A percentile compares a stretch with the other conserved stretches of the same genome.
phyloP scores from a whole-genome alignment of 768 basidiomycete species.

The Crepidotus variabilis region DNA sequence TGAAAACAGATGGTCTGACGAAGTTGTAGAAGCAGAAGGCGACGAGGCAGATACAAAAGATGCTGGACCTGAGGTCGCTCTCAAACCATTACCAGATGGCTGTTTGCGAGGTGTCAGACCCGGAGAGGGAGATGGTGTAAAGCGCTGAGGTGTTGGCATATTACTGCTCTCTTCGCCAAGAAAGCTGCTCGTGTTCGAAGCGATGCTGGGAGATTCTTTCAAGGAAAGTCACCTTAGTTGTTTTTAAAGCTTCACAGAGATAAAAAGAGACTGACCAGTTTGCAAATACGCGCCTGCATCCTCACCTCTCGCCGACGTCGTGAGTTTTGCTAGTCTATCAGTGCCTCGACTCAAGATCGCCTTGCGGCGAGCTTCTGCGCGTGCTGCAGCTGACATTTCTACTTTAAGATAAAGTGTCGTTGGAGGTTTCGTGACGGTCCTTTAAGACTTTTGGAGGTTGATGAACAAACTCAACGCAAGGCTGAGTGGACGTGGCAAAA shows the following conservation, averaged over 20 bases:
- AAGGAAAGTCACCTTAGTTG: not conserved
- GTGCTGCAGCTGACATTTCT: conserved; percentile 47
- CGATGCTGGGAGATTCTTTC: conserved; percentile 24
- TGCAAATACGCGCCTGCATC: conserved; percentile 55
- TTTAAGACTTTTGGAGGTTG: not conserved
- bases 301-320: conserved; percentile 68
- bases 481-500: not conserved
- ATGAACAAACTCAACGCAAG: not conserved
- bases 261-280: conserved; percentile 35
- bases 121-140: conserved; percentile 24
- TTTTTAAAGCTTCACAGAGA: conserved; percentile 5
- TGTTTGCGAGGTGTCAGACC: not conserved
- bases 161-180: conserved; percentile 41
- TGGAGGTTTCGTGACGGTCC: not conserved
- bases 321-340: conserved; percentile 77
- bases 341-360: conserved; percentile 70
- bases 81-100: not conserved
- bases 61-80: conserved; percentile 20
- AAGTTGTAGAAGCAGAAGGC: conserved; percentile 4
- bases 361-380: conserved; percentile 74
- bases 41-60: conserved; percentile 9
- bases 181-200: conserved; percentile 36
- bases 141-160: conserved; percentile 34
- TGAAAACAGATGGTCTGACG: not conserved
- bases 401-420: not conserved